These are phyloP conservation scores for Carex cristatella DNA, from an alignment of 176 grass and related monocot species.

Conservation along the genomic window DNA sequence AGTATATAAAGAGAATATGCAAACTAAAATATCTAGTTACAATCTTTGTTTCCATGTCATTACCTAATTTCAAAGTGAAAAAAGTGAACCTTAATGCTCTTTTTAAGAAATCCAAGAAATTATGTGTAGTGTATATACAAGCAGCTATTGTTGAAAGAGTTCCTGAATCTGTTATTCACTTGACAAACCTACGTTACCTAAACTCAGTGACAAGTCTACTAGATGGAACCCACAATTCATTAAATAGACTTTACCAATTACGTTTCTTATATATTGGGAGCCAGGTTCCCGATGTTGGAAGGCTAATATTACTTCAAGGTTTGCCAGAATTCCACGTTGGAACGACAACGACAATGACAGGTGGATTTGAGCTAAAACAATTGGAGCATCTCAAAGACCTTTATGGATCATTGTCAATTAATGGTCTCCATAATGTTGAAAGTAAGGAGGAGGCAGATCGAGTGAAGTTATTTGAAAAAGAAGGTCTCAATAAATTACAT, in stretches of 20 bases:
- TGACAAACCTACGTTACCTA: constrained; percentile 20
- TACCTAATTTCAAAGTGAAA: neutral
- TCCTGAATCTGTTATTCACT: neutral
- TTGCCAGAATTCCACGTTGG: neutral
- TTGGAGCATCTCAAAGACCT: constrained; percentile 21
- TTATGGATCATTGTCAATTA: neutral
- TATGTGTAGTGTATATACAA: neutral
- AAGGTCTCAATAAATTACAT: neutral
- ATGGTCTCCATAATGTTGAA: neutral
- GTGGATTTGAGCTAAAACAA: constrained; percentile 16
- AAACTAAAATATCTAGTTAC: constrained; percentile 9
- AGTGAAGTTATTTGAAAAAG: neutral
- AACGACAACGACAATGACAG: neutral
- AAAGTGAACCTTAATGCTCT: neutral
- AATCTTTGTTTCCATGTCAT: neutral
- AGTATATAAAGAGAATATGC: neutral
- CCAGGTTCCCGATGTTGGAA: neutral
- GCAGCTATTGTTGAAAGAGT: neutral
- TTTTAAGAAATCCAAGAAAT: neutral
- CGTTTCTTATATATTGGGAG: neutral
- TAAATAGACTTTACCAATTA: constrained; percentile 26
- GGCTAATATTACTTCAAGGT: neutral
- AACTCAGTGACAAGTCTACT: neutral
- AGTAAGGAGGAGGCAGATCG: neutral
- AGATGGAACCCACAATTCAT: neutral